Evolutionary conservation across 306 rosid genomes (phyloP).

Genomic region (Acacia acuminata): DNA sequence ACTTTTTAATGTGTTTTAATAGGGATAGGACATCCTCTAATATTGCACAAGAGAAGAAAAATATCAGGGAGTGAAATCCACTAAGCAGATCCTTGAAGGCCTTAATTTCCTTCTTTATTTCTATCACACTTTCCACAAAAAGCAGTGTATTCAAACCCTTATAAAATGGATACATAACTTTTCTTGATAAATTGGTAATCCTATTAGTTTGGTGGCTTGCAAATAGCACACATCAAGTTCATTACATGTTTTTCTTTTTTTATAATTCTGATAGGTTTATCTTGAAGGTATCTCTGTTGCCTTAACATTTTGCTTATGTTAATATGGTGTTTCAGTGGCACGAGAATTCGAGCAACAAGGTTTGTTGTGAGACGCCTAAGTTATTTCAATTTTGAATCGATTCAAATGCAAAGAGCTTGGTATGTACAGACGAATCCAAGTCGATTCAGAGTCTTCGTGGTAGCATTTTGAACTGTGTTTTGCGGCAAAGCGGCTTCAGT

Average conservation of each 20-base stretch:
- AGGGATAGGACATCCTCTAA: too few species aligned
- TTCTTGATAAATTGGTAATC: not conserved
- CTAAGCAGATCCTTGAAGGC: not conserved
- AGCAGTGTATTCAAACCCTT: not conserved
- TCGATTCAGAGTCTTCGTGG: slow-evolving; percentile 19
- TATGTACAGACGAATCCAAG: slow-evolving; percentile 40
- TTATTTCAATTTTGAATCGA: slow-evolving; percentile 37
- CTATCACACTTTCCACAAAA: not conserved
- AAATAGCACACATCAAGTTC: not conserved
- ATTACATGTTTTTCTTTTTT: not conserved
- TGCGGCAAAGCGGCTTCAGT: not conserved
- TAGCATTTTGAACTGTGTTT: slow-evolving; percentile 11
- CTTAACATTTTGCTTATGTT: slow-evolving; percentile 1
- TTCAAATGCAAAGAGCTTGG: slow-evolving; percentile 16
- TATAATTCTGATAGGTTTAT: not conserved
- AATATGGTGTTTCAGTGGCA: slow-evolving; percentile 52
- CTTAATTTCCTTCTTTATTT: not conserved
- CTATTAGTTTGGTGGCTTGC: not conserved
- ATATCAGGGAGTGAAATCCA: not conserved
- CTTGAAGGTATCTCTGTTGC: not conserved
- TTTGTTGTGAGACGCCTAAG: slow-evolving; percentile 46
- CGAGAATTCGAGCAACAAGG: slow-evolving; percentile 53
- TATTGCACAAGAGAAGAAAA: not conserved
- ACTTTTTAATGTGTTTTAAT: too few species aligned
- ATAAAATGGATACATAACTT: not conserved